Evolutionary conservation across 805 yeast genomes (phyloP).

Genomic region (Monosporozyma servazzii): DNA sequence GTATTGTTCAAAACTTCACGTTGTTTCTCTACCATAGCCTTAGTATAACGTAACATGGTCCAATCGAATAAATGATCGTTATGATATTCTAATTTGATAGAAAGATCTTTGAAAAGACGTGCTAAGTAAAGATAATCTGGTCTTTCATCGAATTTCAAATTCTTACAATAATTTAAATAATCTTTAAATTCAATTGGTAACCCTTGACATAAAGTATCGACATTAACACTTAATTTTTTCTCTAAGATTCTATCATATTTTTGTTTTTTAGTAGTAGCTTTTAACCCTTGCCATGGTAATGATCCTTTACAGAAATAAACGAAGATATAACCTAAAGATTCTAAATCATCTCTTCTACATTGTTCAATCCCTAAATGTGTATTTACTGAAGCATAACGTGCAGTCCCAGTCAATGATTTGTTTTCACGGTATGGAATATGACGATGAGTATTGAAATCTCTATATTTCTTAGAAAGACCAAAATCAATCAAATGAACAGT

Average conservation of each 20-base stretch:
- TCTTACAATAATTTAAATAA: conserved; percentile 82
- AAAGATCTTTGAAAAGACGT: conserved; percentile 82
- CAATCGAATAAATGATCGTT: conserved; percentile 96
- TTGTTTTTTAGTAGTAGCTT: conserved; percentile 97
- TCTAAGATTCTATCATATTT: conserved; percentile 96
- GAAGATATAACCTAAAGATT: conserved; percentile 87
- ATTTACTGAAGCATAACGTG: conserved; percentile 93
- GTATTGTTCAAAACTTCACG: conserved; percentile 5
- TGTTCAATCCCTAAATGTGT: conserved; percentile 97
- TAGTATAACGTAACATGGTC: conserved; percentile 53
- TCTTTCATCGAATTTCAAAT: conserved; percentile 90
- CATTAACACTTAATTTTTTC: conserved; percentile 84
- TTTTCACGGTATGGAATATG: conserved; percentile 97
- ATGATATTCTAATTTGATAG: conserved; percentile 78
- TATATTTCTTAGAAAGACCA: conserved; percentile 86
- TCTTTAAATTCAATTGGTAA: conserved; percentile 85
- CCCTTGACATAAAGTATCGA: conserved; percentile 86
- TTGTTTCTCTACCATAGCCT: conserved; percentile 30
- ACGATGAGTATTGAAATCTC: conserved; percentile 90
- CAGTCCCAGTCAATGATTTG: conserved; percentile 94
- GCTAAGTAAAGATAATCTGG: conserved; percentile 91
- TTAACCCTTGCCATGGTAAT: conserved; percentile 97
- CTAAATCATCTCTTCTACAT: conserved; percentile 92
- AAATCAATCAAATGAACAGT: conserved; percentile 93
- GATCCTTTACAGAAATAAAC: conserved; percentile 94